Evolutionary conservation across 1,284 basidiomycete species (phyloP), one percentile per base, ranked within the genome.

Genomic region (Ganoderma meredithae): DNA sequence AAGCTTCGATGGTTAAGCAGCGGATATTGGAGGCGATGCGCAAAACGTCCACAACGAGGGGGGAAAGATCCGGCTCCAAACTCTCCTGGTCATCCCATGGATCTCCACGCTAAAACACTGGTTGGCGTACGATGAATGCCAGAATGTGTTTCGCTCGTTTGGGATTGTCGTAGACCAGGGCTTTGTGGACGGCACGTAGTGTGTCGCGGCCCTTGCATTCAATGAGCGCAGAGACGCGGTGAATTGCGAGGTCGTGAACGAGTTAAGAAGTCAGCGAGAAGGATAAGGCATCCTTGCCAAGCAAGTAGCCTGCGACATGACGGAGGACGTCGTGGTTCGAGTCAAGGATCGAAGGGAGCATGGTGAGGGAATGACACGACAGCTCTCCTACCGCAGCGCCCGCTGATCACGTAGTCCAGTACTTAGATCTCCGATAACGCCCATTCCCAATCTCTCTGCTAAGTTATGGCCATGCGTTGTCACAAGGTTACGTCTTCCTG

Each of bases 291-390:
- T 64, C 49, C 3, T 39, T n/a, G 8, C 68, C 64, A 22, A 47
- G 22, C 7, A 66, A 15, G 39, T 63, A 27, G 5, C 56, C 47
- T n/a, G 63, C 43, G 27, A 69, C 43, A 6, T 31, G 19, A 3
- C 43, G 56, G 13, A 69, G 68, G 17, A 60, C 62, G 56, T 69
- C 68, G 40, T 69, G 62, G 39, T 60, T 55, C 22, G 44, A 53
- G 55, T n/a, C 9, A 36, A 19, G 27, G 13, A 15, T 9, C 22
- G 19, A 7, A 3, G 7, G 27, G 10, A 31, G 27, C 55, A 36
- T 56, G 27, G 27, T 31, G 27, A 31, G 27, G 27, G 27, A 31
- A 31, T 31, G 27, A 31, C 3, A 31, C 3, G 27, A 31, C 27
- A 31, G 27, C 27, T 31, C 27, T 3, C 10, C 49, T 53, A 1